Percentiles rank a stretch among this genome's conserved stretches.
These are phyloP conservation scores for Cucurbita maxima DNA, from an alignment of 306 rosid genomes.

Conservation along the genomic window DNA sequence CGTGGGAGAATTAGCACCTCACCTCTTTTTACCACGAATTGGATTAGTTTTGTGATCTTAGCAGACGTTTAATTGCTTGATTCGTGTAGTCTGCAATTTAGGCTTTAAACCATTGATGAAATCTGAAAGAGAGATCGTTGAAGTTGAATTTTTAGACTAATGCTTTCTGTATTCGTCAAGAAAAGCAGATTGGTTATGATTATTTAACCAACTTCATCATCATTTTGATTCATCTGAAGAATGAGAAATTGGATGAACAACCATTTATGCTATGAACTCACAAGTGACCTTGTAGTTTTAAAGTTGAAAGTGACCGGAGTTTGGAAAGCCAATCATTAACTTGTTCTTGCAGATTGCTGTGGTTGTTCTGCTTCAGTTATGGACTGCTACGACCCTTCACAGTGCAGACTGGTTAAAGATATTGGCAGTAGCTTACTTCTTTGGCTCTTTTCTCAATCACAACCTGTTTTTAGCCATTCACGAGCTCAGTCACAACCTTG, in stretches of 20 bases:
- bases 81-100: background rate
- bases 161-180: background rate
- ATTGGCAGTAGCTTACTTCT: constrained; percentile 59
- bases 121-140: background rate
- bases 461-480: constrained; percentile 91
- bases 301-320: background rate
- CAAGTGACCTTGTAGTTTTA: background rate
- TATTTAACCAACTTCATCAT: background rate
- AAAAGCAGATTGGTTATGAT: background rate
- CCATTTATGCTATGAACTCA: background rate
- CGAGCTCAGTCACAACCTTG: constrained; percentile 91
- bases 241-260: background rate
- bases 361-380: constrained; percentile 73
- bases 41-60: background rate
- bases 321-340: background rate
- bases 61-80: background rate
- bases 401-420: constrained; percentile 78
- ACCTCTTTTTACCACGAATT: background rate
- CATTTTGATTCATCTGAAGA: background rate
- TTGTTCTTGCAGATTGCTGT: constrained; percentile 38
- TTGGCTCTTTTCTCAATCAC: constrained; percentile 91
- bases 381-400: constrained; percentile 44
- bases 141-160: background rate
- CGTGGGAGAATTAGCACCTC: background rate
- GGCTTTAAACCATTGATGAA: background rate